Conservation (phyloP, 768 basidiomycete genomes). For the Stropharia rugosoannulata region DNA sequence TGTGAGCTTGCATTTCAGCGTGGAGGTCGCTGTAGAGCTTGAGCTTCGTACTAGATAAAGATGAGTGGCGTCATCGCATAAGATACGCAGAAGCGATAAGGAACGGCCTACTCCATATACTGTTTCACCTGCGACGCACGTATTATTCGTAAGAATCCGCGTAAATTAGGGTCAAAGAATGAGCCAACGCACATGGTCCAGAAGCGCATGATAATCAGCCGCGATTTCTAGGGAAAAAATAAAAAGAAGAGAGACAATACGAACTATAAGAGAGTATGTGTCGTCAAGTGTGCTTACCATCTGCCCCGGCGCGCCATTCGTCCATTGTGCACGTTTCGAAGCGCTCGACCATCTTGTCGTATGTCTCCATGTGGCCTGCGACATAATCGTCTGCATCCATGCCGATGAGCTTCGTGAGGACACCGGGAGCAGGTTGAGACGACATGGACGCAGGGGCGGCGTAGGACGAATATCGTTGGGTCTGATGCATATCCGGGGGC, state of each 20-base stretch:
- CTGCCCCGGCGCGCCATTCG: conserved; percentile 55
- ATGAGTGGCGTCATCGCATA: conserved; percentile 11
- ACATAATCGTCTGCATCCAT: conserved; percentile 42
- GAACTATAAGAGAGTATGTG: neutral
- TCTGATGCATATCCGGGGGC: neutral
- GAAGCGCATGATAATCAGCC: conserved; percentile 38
- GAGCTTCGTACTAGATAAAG: conserved; percentile 37
- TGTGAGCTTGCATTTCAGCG: conserved; percentile 39
- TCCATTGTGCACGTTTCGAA: conserved; percentile 51
- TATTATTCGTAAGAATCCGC: neutral
- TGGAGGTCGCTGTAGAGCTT: conserved; percentile 45
- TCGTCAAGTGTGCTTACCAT: conserved; percentile 32
- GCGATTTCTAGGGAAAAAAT: conserved; percentile 36
- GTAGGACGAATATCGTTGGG: neutral
- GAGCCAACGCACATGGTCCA: conserved; percentile 45
- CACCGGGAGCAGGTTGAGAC: conserved; percentile 8
- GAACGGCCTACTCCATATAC: conserved; percentile 36
- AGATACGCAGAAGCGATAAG: neutral
- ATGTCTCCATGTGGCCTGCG: conserved; percentile 38
- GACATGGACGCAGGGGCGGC: neutral
- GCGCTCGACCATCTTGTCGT: conserved; percentile 40
- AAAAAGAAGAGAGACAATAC: neutral
- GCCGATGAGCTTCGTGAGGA: conserved; percentile 39
- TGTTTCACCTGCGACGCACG: conserved; percentile 37
- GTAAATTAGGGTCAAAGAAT: neutral